Base-by-base conservation (phyloP, 2,329 filamentous ascomycete genomes). In the Ceratocystis smalleyi region DNA sequence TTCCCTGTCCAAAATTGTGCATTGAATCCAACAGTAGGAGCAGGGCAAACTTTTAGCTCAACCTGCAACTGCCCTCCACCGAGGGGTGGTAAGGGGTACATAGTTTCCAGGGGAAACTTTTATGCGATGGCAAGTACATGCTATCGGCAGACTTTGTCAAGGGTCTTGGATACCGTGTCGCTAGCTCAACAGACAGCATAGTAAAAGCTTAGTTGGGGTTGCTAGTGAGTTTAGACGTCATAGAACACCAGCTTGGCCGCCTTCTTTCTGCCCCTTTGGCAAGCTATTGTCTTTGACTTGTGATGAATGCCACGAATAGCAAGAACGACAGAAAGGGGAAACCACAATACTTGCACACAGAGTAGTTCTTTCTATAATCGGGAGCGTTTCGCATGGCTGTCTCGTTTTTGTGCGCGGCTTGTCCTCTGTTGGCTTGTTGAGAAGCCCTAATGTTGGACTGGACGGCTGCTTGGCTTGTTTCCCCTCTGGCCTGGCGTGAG, bases 21-120 rank as follows among this genome's bases (percentile, higher is more conserved):
- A 57, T 57, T 57, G 27, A 57, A 32, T 57, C 27, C 54, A 57
- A 10, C 54, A 57, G 54, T 2, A 57, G 24, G 47, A 51, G 47
- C 47, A 24, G 54, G 27, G 54, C 54, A 57, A 57, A 57, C 15
- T 57, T 57, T 57, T 57, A 57, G 54, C 54, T 57, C 27, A 19
- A 19, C 19, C 32, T 57, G 54, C 54, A 57, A 17, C 54, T 8
- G 4, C 24, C 54, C 27, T 32, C 54, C 30, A 35, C 54, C 27
- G 54, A 57, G 7, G n/a, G 5, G n/a, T 57, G 54, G 1, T 57
- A 57, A 57, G 54, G 17, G 17, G 54, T 57, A 57, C 54, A 57
- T 35, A 3, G 27, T n/a, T 40, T 40, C 12, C 24, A 19, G 24
- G 5, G 1, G 27, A 2, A 32, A 8, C 7, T 57, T 57, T 35